These are phyloP conservation scores for Cucurbita maxima DNA, from an alignment of 306 rosid genomes.

Conservation along the genomic window DNA sequence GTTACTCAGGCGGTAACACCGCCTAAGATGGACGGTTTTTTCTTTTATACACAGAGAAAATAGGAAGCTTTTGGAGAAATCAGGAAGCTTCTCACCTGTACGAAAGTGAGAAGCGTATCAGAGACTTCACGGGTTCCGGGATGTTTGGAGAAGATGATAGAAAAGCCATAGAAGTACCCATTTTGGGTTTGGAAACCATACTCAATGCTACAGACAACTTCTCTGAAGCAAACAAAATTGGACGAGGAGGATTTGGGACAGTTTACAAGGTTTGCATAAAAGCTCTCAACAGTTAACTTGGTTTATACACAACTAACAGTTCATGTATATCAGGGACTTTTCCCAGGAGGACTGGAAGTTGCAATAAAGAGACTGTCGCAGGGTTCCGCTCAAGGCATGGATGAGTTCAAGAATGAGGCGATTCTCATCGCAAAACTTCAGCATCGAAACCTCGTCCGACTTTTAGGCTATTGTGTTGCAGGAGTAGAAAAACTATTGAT, in stretches of 20 bases:
- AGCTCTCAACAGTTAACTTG: neutral
- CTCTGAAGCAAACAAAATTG: conserved; percentile 35
- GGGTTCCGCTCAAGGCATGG: conserved; percentile 28
- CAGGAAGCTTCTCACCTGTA: neutral
- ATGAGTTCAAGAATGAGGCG: conserved; percentile 35
- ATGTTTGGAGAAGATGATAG: conserved; percentile 17
- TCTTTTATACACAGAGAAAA: neutral
- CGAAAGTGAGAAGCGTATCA: conserved; percentile 12
- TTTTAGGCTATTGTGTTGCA: conserved; percentile 25
- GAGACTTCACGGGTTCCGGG: conserved; percentile 11
- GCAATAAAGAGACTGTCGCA: conserved; percentile 39
- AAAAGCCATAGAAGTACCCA: conserved; percentile 24
- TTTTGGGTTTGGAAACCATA: conserved; percentile 16
- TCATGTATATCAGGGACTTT: conserved; percentile 12
- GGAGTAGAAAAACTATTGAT: conserved; percentile 31
- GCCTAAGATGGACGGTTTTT: neutral
- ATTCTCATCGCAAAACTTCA: conserved; percentile 34
- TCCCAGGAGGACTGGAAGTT: conserved; percentile 15
- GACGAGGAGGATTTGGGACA: conserved; percentile 50
- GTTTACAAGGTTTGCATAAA: conserved; percentile 31
- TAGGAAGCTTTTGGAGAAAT: neutral
- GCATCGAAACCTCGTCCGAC: conserved; percentile 34
- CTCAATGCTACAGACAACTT: conserved; percentile 29
- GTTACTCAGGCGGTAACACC: no score
- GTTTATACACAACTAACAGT: neutral